Percentiles rank a stretch among this genome's conserved stretches.
Conservation (phyloP, 2,329 filamentous ascomycete genomes). For the Alternaria sp. region DNA sequence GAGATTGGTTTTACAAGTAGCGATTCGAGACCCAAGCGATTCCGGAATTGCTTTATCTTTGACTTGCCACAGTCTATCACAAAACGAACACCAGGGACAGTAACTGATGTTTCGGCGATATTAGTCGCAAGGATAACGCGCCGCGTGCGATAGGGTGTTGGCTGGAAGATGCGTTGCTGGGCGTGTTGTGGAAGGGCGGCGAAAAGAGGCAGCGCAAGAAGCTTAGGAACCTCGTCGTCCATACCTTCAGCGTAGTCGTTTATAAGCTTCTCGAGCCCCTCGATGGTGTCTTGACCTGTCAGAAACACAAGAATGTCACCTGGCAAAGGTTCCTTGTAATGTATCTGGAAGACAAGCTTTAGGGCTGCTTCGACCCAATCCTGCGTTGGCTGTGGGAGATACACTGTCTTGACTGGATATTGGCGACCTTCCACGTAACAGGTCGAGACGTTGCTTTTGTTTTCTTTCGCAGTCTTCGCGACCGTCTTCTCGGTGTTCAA, state of each 20-base stretch:
- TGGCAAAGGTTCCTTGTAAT: slow-evolving; percentile 87
- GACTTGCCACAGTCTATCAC: slow-evolving; percentile 94
- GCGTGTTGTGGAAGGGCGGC: slow-evolving; percentile 87
- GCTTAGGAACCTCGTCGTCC: slow-evolving; percentile 75
- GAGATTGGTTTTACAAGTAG: slow-evolving; percentile 91
- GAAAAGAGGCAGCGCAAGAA: slow-evolving; percentile 81
- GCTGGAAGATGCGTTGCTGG: slow-evolving; percentile 86
- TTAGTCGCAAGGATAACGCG: slow-evolving; percentile 95
- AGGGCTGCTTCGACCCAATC: slow-evolving; percentile 85
- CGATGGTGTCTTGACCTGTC: slow-evolving; percentile 92
- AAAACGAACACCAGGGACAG: slow-evolving; percentile 89
- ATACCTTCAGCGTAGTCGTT: slow-evolving; percentile 80
- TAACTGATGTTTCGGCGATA: slow-evolving; percentile 98
- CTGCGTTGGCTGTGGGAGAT: slow-evolving; percentile 76
- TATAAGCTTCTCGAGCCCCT: slow-evolving; percentile 79
- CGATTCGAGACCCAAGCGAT: slow-evolving; percentile 86
- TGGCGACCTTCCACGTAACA: slow-evolving; percentile 86
- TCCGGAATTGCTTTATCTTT: slow-evolving; percentile 91
- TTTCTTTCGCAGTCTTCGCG: slow-evolving; percentile 6
- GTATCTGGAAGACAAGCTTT: slow-evolving; percentile 84
- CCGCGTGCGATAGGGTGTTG: slow-evolving; percentile 75
- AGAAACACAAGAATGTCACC: slow-evolving; percentile 94
- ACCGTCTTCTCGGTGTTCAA: slow-evolving; percentile 21
- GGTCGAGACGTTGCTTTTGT: slow-evolving; percentile 48
- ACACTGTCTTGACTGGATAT: slow-evolving; percentile 81